Conservation (phyloP, 2,329 filamentous ascomycete genomes). For the Zalaria sp. region DNA sequence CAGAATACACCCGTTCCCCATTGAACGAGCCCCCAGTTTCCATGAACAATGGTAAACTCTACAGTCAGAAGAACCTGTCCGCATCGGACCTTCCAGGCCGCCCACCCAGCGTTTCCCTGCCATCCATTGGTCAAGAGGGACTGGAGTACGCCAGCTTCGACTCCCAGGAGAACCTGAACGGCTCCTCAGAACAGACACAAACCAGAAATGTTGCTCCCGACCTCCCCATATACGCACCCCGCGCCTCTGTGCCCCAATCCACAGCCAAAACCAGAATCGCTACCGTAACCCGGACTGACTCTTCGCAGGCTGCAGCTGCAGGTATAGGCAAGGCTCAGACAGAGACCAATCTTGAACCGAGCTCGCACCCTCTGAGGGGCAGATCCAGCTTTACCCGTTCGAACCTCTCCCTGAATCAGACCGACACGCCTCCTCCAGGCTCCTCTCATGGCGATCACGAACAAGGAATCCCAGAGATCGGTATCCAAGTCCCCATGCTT, state of each 20-base stretch:
- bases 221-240: constrained; percentile 77
- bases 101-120: constrained; percentile 65
- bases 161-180: constrained; percentile 15
- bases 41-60: constrained; percentile 19
- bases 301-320: constrained; percentile 69
- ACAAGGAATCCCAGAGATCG: constrained; percentile 83
- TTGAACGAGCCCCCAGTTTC: constrained; percentile 54
- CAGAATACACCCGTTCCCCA: constrained; percentile 73
- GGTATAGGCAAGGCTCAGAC: constrained; percentile 55
- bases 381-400: constrained; percentile 42
- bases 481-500: constrained; percentile 86
- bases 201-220: constrained; percentile 68
- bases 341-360: constrained; percentile 35
- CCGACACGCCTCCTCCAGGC: constrained; percentile 35
- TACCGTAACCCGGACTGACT: constrained; percentile 80
- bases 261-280: constrained; percentile 76
- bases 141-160: constrained; percentile 63
- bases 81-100: constrained; percentile 37
- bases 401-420: constrained; percentile 29
- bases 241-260: constrained; percentile 65
- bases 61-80: constrained; percentile 17
- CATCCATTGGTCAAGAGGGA: constrained; percentile 79
- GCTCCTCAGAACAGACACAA: constrained; percentile 34
- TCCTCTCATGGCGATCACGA: constrained; percentile 54
- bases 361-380: constrained; percentile 43